Base-by-base conservation (phyloP, 192 early-diverging fungal genomes). In the Phycomyces nitens region DNA sequence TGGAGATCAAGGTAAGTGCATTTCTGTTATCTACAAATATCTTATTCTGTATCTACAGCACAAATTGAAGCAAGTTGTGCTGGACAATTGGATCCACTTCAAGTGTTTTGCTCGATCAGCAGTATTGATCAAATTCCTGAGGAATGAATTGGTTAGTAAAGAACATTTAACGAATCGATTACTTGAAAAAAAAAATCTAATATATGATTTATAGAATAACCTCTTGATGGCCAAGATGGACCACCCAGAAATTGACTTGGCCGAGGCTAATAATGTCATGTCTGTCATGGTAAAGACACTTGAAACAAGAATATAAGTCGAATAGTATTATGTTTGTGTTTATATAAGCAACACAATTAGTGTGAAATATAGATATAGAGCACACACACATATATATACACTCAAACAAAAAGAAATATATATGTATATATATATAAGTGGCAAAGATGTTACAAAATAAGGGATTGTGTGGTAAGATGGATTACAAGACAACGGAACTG, bases 71-170 rank as follows among this genome's bases (percentile, higher is more conserved):
- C 54, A 60, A 10, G 60, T 79, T 2, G 65, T 74, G 10, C 42
- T 84, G 4, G 79, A 84, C 62, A 70, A 81, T n/a, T 81, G 77
- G 77, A 73, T 84, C 16, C 65, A 77, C 44, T 72, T 84, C 63
- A 67, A 76, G 47, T 84, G 82, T 53, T 75, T 74, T 56, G 79
- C 77, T 24, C 77, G 81, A 58, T 79, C 82, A 10, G 77, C 77
- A 7, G 73, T 71, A 3, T 58, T 84, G n/a, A 65, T 84, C 47
- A 80, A 81, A 60, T 79, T 75, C 57, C 57, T 84, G 52, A 69
- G 82, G 18, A 66, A 76, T 24, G 68, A 81, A 53, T 24, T 84
- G 64, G 81, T 82, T 76, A 64, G 62, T 62, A n/a, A n/a, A n/a
- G n/a, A n/a, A n/a, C n/a, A n/a, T n/a, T n/a, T n/a, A n/a, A n/a